Evolutionary conservation across 2,329 filamentous ascomycete species (phyloP).

Genomic region (Pseudophaeomoniella oleicola): DNA sequence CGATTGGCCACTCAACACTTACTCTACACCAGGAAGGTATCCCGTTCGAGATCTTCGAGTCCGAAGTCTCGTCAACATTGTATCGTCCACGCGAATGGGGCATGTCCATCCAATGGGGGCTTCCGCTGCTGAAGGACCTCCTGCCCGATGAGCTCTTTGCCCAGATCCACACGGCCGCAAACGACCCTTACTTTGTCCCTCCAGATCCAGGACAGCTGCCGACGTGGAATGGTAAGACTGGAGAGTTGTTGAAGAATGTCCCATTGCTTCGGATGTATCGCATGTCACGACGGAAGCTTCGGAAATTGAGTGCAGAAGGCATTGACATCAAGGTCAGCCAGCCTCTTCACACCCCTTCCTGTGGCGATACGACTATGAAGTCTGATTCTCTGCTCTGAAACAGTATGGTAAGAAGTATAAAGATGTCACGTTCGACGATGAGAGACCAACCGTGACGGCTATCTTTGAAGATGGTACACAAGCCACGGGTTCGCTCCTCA

Average conservation of each 20-base stretch:
- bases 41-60: too few species aligned
- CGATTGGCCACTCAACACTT: too few species aligned
- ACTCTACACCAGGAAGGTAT: too few species aligned
- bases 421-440: too few species aligned
- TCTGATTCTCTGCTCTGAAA: too few species aligned
- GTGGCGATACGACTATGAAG: too few species aligned
- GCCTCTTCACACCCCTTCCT: too few species aligned
- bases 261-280: conserved; percentile 5
- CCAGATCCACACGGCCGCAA: not conserved
- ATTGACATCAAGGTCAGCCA: conserved; percentile 7
- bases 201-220: not conserved
- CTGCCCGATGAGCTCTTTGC: not conserved
- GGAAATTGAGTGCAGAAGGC: conserved; percentile 5
- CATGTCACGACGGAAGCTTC: conserved; percentile 8
- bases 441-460: too few species aligned
- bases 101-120: conserved; percentile 9
- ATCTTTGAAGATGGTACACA: conserved; percentile 10
- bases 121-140: not conserved
- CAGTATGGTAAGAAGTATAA: too few species aligned
- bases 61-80: conserved; percentile 3
- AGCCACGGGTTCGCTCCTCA: conserved; percentile 9
- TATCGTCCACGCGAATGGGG: conserved; percentile 9
- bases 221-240: conserved; percentile 7
- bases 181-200: not conserved
- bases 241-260: conserved; percentile 6